Percentiles rank a stretch among this genome's conserved stretches.
Conservation (phyloP, 129 eudicot genomes). For the Chrysanthemum makinoi region DNA sequence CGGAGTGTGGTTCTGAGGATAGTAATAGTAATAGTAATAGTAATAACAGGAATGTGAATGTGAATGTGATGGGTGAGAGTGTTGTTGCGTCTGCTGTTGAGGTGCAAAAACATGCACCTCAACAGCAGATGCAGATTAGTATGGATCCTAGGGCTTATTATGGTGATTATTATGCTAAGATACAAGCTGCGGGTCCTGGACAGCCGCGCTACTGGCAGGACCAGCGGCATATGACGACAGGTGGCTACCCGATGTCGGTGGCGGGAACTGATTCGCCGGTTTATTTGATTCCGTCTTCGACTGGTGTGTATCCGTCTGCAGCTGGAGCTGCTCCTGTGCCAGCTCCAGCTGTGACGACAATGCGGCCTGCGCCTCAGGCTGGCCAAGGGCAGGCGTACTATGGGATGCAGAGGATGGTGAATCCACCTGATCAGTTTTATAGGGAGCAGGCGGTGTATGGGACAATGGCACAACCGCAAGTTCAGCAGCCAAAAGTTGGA, state of each 20-base stretch:
- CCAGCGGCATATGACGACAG: constrained; percentile 31
- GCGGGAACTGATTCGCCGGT: constrained; percentile 35
- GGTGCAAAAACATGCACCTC: constrained; percentile 38
- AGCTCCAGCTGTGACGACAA: constrained; percentile 6
- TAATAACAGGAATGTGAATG: constrained; percentile 20
- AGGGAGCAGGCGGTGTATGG: constrained; percentile 44
- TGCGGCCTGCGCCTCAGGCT: constrained; percentile 34
- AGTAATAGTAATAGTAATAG: constrained; percentile 19
- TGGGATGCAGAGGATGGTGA: constrained; percentile 42
- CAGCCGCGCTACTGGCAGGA: constrained; percentile 38
- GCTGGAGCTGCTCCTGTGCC: constrained; percentile 22
- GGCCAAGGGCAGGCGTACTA: constrained; percentile 45
- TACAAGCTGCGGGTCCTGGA: constrained; percentile 16
- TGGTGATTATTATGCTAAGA: constrained; percentile 38
- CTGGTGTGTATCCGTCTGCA: constrained; percentile 40
- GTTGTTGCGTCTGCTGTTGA: constrained; percentile 30
- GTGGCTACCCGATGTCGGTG: constrained; percentile 32
- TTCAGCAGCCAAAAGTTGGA: constrained; percentile 34
- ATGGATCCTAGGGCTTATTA: constrained; percentile 35
- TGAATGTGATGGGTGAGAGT: constrained; percentile 24
- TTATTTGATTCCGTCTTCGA: constrained; percentile 39
- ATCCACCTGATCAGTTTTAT: constrained; percentile 34
- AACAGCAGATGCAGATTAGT: constrained; percentile 27
- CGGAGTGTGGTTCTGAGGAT: constrained; percentile 46
- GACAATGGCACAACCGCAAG: constrained; percentile 28